These are phyloP conservation scores for Mortierella sp. DNA, from an alignment of 371 early-diverging fungal species.

Conservation along the genomic window DNA sequence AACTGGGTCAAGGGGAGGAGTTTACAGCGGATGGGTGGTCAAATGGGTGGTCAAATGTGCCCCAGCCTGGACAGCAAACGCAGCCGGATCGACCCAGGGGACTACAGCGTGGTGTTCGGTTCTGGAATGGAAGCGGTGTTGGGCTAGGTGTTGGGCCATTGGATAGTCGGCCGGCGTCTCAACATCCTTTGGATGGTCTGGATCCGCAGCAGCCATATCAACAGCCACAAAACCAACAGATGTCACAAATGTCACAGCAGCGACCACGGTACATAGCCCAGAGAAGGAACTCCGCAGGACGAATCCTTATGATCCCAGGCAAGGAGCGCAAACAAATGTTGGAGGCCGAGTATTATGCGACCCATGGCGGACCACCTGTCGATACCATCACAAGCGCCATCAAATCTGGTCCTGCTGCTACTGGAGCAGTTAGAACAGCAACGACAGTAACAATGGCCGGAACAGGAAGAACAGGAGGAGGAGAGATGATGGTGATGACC, in stretches of 20 bases:
- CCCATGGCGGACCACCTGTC: constrained; percentile 11
- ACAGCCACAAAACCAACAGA: constrained; percentile 7
- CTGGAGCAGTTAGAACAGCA: background rate
- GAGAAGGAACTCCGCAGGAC: background rate
- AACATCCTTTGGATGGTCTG: background rate
- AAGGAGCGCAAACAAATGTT: constrained; percentile 47
- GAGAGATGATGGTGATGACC: background rate
- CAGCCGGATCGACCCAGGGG: background rate
- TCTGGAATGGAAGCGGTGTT: background rate
- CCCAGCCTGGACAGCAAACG: background rate
- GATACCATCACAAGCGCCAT: background rate
- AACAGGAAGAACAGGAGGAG: background rate
- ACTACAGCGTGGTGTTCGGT: background rate
- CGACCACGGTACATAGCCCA: background rate
- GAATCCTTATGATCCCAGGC: constrained; percentile 26
- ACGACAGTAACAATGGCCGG: too few relatives aligned
- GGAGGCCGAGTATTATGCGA: constrained; percentile 48
- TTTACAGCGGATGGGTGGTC: background rate
- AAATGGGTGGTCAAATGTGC: background rate
- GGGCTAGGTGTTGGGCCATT: background rate
- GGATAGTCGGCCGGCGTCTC: background rate
- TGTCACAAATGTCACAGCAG: background rate
- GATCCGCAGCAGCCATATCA: background rate
- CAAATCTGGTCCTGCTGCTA: background rate
- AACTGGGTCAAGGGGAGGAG: background rate